These are phyloP conservation scores for Leptographium wingfieldii DNA, from an alignment of 2,329 filamentous ascomycete species.

Conservation along the genomic window DNA sequence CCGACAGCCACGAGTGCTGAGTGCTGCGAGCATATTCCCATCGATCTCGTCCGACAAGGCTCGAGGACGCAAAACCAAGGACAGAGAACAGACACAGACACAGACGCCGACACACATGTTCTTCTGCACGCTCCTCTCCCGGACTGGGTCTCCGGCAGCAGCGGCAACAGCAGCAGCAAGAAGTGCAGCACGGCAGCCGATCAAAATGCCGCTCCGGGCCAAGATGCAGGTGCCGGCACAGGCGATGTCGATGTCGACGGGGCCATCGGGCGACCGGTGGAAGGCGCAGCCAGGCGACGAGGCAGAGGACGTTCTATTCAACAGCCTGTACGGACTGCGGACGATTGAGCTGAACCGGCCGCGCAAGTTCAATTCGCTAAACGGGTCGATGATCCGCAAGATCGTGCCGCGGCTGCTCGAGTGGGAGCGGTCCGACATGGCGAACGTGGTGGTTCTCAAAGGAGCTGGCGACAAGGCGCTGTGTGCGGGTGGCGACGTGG, in stretches of 20 bases:
- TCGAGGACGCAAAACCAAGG: not conserved
- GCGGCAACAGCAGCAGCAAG: constrained; percentile 14
- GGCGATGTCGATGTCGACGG: constrained; percentile 25
- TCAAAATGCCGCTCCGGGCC: constrained; percentile 66
- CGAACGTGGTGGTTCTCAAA: constrained; percentile 86
- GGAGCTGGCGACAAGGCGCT: constrained; percentile 75
- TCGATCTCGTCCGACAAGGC: not conserved
- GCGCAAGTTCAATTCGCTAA: constrained; percentile 80
- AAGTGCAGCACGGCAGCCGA: not conserved
- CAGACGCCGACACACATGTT: constrained; percentile 31
- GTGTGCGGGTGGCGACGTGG: constrained; percentile 89
- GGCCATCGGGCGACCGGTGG: constrained; percentile 17
- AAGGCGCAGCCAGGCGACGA: constrained; percentile 57
- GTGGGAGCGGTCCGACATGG: constrained; percentile 90
- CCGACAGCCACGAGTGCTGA: not conserved
- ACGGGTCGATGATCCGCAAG: constrained; percentile 89
- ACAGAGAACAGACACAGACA: not conserved
- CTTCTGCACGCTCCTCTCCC: constrained; percentile 37
- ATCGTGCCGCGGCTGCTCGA: constrained; percentile 81
- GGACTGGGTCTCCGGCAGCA: constrained; percentile 41
- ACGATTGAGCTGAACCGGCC: constrained; percentile 92
- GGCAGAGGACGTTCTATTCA: constrained; percentile 85
- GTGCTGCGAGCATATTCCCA: not conserved
- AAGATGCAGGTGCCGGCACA: constrained; percentile 45
- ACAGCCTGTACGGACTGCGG: constrained; percentile 75